Evolutionary conservation across 176 grass and related monocot genomes (phyloP), one percentile per base, ranked within the genome.

Genomic region (Ananas comosus): DNA sequence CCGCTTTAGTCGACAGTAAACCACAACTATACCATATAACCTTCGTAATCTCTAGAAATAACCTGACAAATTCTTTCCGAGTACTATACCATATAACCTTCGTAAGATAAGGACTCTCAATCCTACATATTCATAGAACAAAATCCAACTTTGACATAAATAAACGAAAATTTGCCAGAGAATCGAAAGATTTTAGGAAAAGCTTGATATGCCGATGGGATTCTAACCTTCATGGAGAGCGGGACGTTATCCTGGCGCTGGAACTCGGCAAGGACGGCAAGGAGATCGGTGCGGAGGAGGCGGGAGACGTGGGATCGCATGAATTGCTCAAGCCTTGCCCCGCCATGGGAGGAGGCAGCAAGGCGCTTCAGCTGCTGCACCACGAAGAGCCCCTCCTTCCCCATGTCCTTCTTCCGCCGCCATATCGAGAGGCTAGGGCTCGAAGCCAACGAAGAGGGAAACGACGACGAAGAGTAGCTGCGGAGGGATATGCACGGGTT

Each of bases 391-490:
- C 94, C 94, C 70, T 99, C 89, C 72, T 99, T 93, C 49, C 89
- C 85, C 89, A 99, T 99, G 80, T 99, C 89, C 67, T 99, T 93
- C 82, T 93, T 93, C 75, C 89, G 67, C 53, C 89, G 67, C 87
- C 89, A 93, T 84, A 99, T 88, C 48, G 89, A 99, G 1, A 88
- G 72, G 74, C 82, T 86, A 1, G 85, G 84, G 75, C 71, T 88
- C 63, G 87, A 99, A 1, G 89, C 75, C 5, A 63, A 61, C 25
- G 87, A 85, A 2, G 56, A 81, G 64, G 8, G 63, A 10, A n/a
- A n/a, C 9, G 21, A 61, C 17, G 56, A 61, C 17, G 56, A 61
- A 16, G 8, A 61, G 56, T 18, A 10, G 56, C 56, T 1, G 56
- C 56, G 56, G 56, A 61, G 56, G 56, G 56, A 9, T 61, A 18